A percentile compares a stretch with the other conserved stretches of the same genome.
phyloP scores from a whole-genome alignment of 2,329 filamentous ascomycete species.

The Amesomyces nigricolor region DNA sequence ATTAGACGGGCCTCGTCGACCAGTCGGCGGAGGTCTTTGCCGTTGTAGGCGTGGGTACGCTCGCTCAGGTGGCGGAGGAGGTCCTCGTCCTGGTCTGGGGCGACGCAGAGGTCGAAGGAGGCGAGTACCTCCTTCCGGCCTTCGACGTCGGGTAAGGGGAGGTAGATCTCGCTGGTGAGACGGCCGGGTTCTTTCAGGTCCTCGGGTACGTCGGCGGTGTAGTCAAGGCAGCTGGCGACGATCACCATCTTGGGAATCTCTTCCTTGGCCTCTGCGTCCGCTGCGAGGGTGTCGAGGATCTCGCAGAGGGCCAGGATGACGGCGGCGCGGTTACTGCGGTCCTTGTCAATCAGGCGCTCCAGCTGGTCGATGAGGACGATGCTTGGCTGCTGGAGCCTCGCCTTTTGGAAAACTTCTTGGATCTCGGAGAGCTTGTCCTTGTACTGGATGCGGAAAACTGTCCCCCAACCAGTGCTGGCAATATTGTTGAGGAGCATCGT shows the following conservation, averaged over 20 bases:
- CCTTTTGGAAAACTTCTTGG: constrained; percentile 63
- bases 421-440: constrained; percentile 55
- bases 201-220: constrained; percentile 65
- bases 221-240: constrained; percentile 66
- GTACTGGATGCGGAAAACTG: constrained; percentile 56
- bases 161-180: constrained; percentile 61
- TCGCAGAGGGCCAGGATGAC: constrained; percentile 48
- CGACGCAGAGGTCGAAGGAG: constrained; percentile 46
- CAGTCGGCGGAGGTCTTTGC: constrained; percentile 66
- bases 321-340: constrained; percentile 44
- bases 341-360: constrained; percentile 61
- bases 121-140: constrained; percentile 70
- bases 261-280: constrained; percentile 33
- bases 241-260: constrained; percentile 59
- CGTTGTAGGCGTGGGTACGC: constrained; percentile 82
- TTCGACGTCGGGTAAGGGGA: constrained; percentile 68
- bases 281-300: constrained; percentile 48
- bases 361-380: constrained; percentile 75
- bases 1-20: constrained; percentile 44
- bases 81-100: constrained; percentile 43
- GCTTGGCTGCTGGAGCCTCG: constrained; percentile 63
- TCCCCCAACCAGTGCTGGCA: constrained; percentile 62
- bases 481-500: constrained; percentile 66
- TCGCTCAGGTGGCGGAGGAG: constrained; percentile 59
- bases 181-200: constrained; percentile 60